Conservation (phyloP, 2,329 filamentous ascomycete genomes). For the Exophiala dermatitidis region DNA sequence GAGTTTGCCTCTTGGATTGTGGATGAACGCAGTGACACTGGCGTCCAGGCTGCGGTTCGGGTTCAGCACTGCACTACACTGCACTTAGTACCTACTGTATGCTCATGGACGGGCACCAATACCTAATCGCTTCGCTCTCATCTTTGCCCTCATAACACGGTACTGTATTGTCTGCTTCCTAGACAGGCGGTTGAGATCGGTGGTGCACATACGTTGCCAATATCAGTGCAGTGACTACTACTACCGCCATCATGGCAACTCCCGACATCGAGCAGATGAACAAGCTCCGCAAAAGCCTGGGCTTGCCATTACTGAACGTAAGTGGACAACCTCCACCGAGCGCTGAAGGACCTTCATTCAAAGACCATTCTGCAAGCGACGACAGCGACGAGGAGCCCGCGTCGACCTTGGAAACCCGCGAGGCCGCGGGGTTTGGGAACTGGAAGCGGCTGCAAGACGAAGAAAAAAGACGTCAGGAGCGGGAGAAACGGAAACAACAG, state of each 20-base stretch:
- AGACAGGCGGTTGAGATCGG: too few species aligned
- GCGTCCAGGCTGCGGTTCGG: too few species aligned
- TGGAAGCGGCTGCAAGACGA: slow-evolving; percentile 57
- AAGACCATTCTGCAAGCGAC: slow-evolving; percentile 33
- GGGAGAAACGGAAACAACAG: slow-evolving; percentile 71
- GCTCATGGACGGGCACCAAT: too few species aligned
- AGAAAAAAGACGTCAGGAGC: slow-evolving; percentile 58
- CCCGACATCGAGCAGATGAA: slow-evolving; percentile 28
- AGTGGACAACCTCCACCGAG: slow-evolving; percentile 21
- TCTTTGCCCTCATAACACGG: too few species aligned
- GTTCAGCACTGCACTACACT: too few species aligned
- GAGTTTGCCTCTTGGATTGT: too few species aligned
- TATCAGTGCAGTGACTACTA: too few species aligned
- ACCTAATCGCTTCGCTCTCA: too few species aligned
- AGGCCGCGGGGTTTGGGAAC: slow-evolving; percentile 39
- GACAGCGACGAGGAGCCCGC: slow-evolving; percentile 58
- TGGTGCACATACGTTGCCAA: too few species aligned
- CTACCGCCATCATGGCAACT: slow-evolving; percentile 21
- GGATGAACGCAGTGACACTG: too few species aligned
- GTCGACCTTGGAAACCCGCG: slow-evolving; percentile 71
- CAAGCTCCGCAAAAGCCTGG: slow-evolving; percentile 28
- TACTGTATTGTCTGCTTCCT: too few species aligned
- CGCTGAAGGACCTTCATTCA: slow-evolving; percentile 50
- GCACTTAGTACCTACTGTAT: too few species aligned
- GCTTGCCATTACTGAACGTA: slow-evolving; percentile 26